A percentile compares a stretch with the other conserved stretches of the same genome.
These are phyloP conservation scores for Canavalia gladiata DNA, from an alignment of 306 rosid species.

Conservation along the genomic window DNA sequence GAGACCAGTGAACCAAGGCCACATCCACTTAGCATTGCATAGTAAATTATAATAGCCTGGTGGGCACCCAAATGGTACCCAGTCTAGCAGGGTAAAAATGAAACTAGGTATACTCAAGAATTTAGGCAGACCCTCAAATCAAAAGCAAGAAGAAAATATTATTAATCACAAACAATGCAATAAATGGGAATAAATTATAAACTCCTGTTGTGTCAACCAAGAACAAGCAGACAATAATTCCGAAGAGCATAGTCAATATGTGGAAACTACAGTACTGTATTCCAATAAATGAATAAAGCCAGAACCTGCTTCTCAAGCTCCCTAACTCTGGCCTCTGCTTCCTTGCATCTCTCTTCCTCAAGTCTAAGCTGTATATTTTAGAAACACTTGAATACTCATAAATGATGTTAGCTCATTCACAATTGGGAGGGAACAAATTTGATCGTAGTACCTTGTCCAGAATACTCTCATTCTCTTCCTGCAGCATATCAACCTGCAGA, in stretches of 20 bases:
- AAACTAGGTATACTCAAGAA: conserved; percentile 1
- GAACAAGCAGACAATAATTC: conserved; percentile 46
- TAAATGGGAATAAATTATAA: conserved; percentile 27
- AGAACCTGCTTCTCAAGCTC: conserved; percentile 96
- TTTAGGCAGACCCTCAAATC: conserved; percentile 11
- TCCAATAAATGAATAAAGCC: conserved; percentile 33
- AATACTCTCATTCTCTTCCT: conserved; percentile 83
- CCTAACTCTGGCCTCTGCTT: conserved; percentile 82
- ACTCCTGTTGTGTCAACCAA: conserved; percentile 24
- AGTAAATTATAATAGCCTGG: conserved; percentile 6
- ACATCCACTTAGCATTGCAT: not conserved
- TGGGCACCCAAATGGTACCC: conserved; percentile 19
- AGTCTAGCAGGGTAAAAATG: conserved; percentile 32
- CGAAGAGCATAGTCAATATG: conserved; percentile 13
- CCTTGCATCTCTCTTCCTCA: conserved; percentile 88
- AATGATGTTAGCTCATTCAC: conserved; percentile 31
- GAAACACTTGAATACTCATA: conserved; percentile 43
- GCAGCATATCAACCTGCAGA: conserved; percentile 87
- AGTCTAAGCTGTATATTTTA: conserved; percentile 77
- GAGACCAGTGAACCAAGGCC: not conserved
- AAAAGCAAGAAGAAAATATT: conserved; percentile 27
- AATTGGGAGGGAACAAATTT: conserved; percentile 25
- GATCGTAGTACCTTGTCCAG: conserved; percentile 70
- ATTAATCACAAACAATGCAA: conserved; percentile 19
- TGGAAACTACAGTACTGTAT: conserved; percentile 16